Conservation (phyloP, 2,329 filamentous ascomycete genomes). For the Colletotrichum navitas region DNA sequence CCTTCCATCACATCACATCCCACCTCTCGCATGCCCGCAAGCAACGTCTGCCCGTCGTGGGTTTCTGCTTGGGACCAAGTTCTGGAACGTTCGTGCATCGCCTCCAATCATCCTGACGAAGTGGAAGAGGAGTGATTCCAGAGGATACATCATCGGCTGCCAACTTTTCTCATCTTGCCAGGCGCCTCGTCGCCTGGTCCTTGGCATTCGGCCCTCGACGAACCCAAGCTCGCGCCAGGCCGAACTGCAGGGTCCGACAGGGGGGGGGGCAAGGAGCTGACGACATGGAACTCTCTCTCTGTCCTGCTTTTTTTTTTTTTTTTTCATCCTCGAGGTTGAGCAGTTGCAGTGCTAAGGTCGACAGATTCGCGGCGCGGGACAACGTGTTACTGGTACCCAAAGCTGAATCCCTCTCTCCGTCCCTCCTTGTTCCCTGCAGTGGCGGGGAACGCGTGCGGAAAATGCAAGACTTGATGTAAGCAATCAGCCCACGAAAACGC, state of each 20-base stretch:
- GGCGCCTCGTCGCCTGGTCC: no score
- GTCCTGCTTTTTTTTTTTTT: not conserved
- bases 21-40: not conserved
- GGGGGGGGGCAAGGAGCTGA: not conserved
- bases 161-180: not conserved
- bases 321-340: not conserved
- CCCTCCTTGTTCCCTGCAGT: not conserved
- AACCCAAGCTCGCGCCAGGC: slow-evolving; percentile 5
- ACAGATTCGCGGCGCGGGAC: not conserved
- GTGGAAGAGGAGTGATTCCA: not conserved
- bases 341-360: not conserved
- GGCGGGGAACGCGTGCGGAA: not conserved
- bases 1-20: not conserved
- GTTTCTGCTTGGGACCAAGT: not conserved
- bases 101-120: not conserved
- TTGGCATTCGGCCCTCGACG: not conserved
- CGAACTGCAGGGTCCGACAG: slow-evolving; percentile 38
- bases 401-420: not conserved
- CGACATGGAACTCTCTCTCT: not conserved
- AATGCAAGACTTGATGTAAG: not conserved
- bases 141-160: not conserved
- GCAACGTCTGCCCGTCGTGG: not conserved
- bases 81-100: not conserved
- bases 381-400: not conserved
- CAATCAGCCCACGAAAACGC: not conserved